Conservation (phyloP, 768 basidiomycete species). For the Lepiota venenata region DNA sequence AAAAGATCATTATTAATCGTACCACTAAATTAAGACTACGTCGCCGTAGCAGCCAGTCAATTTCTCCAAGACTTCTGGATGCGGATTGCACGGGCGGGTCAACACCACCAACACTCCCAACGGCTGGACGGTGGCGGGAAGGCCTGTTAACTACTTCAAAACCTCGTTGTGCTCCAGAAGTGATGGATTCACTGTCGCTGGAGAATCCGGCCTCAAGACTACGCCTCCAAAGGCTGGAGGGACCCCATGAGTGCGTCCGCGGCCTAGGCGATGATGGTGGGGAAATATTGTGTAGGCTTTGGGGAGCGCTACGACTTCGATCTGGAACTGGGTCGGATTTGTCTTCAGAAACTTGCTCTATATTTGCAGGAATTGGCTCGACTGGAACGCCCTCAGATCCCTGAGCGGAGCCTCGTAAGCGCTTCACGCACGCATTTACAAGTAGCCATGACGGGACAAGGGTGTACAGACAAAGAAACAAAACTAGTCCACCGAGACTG, state of each 20-base stretch:
- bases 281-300: conserved; percentile 36
- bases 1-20: conserved; percentile 23
- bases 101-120: conserved; percentile 26
- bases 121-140: conserved; percentile 26
- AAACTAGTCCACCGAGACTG: conserved; percentile 58
- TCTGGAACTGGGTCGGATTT: conserved; percentile 24
- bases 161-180: conserved; percentile 33
- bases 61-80: conserved; percentile 60
- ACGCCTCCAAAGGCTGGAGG: conserved; percentile 35
- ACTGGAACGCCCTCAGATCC: conserved; percentile 2
- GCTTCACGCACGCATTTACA: not conserved
- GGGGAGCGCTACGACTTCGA: conserved; percentile 28
- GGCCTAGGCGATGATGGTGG: conserved; percentile 40
- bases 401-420: not conserved
- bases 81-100: conserved; percentile 27
- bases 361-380: conserved; percentile 15
- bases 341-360: conserved; percentile 24
- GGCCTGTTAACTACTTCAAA: conserved; percentile 57
- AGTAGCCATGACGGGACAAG: conserved; percentile 34
- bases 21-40: conserved; percentile 72
- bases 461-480: conserved; percentile 61
- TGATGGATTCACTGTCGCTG: conserved; percentile 42
- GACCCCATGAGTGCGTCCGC: conserved; percentile 49
- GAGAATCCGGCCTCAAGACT: conserved; percentile 43
- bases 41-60: conserved; percentile 77